Conservation (phyloP, 2,329 filamentous ascomycete genomes). For the Fusarium fracticaudum region DNA sequence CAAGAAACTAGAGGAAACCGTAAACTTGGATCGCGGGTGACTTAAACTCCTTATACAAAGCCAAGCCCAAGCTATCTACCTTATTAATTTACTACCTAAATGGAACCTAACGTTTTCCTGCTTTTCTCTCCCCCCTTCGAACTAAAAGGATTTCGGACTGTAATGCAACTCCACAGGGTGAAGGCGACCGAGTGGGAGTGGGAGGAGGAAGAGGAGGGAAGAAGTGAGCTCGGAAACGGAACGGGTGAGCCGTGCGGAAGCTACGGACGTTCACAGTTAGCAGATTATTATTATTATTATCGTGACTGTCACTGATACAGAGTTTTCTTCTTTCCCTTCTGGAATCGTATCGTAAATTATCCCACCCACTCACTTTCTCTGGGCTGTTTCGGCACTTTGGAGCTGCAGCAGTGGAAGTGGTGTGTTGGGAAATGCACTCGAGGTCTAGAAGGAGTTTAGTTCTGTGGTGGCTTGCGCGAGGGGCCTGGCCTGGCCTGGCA, state of each 20-base stretch:
- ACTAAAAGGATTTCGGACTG: not conserved
- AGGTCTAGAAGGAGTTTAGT: not conserved
- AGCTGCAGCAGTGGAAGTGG: not conserved
- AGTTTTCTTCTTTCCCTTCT: not conserved
- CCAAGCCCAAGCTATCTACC: not conserved
- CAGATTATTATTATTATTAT: not conserved
- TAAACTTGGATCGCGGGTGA: not conserved
- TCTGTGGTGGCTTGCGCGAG: not conserved
- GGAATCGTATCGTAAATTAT: conserved; percentile 4
- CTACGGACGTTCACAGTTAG: not conserved
- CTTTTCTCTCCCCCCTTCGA: not conserved
- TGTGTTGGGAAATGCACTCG: not conserved
- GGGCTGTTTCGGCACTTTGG: not conserved
- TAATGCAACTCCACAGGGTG: not conserved
- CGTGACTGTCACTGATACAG: not conserved
- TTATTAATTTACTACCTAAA: not conserved
- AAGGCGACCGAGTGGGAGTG: not conserved
- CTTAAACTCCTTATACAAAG: conserved; percentile 25
- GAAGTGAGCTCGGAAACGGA: not conserved
- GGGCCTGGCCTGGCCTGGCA: not conserved
- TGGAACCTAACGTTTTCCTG: not conserved
- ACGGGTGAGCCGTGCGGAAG: not conserved
- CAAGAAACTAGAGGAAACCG: not conserved
- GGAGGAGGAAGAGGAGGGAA: not conserved
- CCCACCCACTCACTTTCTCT: not conserved